Evolutionary conservation across 306 rosid genomes (phyloP), one percentile per base, ranked within the genome.

Genomic region (Psophocarpus tetragonolobus): DNA sequence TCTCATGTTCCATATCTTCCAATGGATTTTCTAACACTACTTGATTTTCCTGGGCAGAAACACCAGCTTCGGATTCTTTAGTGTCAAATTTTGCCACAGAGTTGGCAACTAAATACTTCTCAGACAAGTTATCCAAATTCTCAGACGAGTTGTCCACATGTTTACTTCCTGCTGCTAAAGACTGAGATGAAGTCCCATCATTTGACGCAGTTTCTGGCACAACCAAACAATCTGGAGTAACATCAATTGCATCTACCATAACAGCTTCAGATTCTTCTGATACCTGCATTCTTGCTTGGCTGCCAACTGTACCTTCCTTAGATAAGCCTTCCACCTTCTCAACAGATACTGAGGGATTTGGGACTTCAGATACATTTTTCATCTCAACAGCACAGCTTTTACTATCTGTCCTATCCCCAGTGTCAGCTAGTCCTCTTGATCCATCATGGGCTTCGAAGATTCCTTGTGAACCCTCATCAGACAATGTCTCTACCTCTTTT

Each of bases 91-190:
- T 35, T 33, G 33, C 64, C 1, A 14, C 33, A 15, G 74, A 66
- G 42, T 71, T 76, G 32, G 61, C 76, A 26, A 23, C 73, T 56
- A 60, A 47, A 60, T 50, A 84, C 74, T 79, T 73, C 78, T 78
- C 85, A 65, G 84, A 71, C 60, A 29, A 76, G 56, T 77, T 71
- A 32, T 84, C 79, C 41, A 72, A n/a, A n/a, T 79, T 73, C 78
- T 78, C 85, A 65, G 84, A 71, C 60, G 23, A 76, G 56, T 77
- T 71, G 38, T 84, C 79, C 41, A 72, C 45, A 26, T 17, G 74
- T 67, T 77, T 78, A 48, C 67, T 78, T 67, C 68, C 87, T 10
- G 70, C 71, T 26, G 56, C 82, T 63, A 84, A 35, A 68, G 85
- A 60, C 2, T 14, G 3, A 14, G 41, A 51, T 14, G 48, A 47